Percentiles rank a stretch among this genome's conserved stretches.
Conservation (phyloP, 2,329 filamentous ascomycete species). For the Cadophora sp. region DNA sequence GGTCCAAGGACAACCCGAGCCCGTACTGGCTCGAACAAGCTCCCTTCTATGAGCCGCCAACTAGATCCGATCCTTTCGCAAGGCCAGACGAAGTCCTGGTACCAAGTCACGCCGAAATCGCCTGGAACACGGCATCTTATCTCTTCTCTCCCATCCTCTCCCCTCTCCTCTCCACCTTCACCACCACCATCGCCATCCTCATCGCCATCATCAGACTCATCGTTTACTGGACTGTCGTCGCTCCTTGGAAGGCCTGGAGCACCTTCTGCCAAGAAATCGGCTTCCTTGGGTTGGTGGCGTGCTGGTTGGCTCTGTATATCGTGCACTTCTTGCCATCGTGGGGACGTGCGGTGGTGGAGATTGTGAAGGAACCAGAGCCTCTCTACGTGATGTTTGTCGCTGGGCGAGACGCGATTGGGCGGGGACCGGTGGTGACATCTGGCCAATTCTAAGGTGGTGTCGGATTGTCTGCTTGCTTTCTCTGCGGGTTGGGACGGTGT, state of each 20-base stretch:
- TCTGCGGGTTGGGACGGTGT: neutral
- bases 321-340: neutral
- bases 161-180: neutral
- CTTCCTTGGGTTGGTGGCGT: neutral
- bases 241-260: neutral
- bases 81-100: neutral
- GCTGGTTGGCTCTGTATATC: neutral
- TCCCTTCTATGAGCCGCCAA: conserved; percentile 5
- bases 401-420: conserved; percentile 9
- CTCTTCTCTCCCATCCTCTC: neutral
- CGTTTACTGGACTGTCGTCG: neutral
- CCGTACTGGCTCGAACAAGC: conserved; percentile 19
- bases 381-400: conserved; percentile 1
- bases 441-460: neutral
- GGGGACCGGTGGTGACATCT: neutral
- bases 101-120: neutral
- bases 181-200: neutral
- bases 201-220: neutral
- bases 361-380: neutral
- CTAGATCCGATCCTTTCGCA: conserved; percentile 10
- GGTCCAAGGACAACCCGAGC: neutral
- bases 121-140: neutral
- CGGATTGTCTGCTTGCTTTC: neutral
- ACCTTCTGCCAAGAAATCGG: neutral
- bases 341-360: neutral